Evolutionary conservation across 495 filamentous ascomycete genomes (phyloP).

Genomic region (Podospora sp.): DNA sequence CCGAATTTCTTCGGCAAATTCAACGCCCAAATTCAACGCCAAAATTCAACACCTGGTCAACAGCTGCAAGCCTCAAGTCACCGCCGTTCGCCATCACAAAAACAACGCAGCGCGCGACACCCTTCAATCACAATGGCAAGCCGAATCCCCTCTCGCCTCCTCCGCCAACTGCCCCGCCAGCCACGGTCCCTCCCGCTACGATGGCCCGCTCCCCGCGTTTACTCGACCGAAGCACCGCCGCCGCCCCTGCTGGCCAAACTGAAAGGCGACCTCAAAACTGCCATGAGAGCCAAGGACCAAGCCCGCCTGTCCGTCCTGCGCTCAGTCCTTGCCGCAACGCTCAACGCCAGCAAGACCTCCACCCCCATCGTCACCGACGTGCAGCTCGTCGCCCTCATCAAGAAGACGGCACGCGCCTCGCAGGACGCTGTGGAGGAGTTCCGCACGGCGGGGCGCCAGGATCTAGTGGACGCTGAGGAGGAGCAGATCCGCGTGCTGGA

Average conservation of each 20-base stretch:
- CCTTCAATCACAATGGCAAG: not conserved
- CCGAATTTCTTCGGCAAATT: constrained; percentile 8
- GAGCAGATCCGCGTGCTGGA: constrained; percentile 50
- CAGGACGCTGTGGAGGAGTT: constrained; percentile 53
- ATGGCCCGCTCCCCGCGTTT: constrained; percentile 24
- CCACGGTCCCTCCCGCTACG: not conserved
- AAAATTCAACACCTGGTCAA: not conserved
- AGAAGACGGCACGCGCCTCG: constrained; percentile 43
- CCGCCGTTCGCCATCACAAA: too few species aligned
- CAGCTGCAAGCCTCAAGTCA: not conserved
- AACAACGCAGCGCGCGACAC: not conserved
- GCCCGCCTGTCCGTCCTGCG: constrained; percentile 57
- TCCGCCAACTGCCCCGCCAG: not conserved
- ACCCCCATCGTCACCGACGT: constrained; percentile 57
- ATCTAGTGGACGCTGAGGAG: constrained; percentile 59
- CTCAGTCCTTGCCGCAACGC: constrained; percentile 52
- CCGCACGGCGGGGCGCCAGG: constrained; percentile 50
- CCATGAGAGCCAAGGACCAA: constrained; percentile 62
- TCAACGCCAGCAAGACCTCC: constrained; percentile 61
- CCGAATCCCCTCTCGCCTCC: not conserved
- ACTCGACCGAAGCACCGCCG: constrained; percentile 43
- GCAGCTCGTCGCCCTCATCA: constrained; percentile 57
- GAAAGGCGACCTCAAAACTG: constrained; percentile 60
- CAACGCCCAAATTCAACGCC: not conserved
- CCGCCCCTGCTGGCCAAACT: constrained; percentile 49